Evolutionary conservation across 805 yeast species (phyloP).

Genomic region (Wickerhamomyces hampshirensis): DNA sequence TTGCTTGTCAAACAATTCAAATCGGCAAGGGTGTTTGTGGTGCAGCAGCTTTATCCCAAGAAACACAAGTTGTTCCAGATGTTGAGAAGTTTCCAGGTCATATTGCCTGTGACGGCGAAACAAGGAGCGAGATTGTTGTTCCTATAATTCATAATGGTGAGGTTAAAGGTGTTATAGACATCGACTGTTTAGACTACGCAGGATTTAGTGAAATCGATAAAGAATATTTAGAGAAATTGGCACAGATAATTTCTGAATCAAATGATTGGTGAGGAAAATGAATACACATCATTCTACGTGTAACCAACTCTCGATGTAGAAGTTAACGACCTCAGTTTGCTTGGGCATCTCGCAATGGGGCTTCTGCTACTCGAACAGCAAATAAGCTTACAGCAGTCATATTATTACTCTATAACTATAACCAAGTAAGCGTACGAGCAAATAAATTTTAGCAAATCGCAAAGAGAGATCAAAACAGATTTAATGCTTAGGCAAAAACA

Average conservation of each 20-base stretch:
- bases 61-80: slow-evolving; percentile 72
- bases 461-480: too few species aligned
- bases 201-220: slow-evolving; percentile 70
- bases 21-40: slow-evolving; percentile 94
- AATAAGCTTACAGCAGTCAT: too few species aligned
- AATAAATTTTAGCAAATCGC: too few species aligned
- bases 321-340: not conserved
- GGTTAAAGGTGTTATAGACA: slow-evolving; percentile 75
- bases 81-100: slow-evolving; percentile 85
- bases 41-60: slow-evolving; percentile 53
- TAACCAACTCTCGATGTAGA: too few species aligned
- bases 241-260: slow-evolving; percentile 42
- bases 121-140: slow-evolving; percentile 89
- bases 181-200: slow-evolving; percentile 62
- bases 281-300: too few species aligned
- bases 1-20: slow-evolving; percentile 82
- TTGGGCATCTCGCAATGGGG: not conserved
- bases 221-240: slow-evolving; percentile 55
- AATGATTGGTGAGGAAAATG: slow-evolving; percentile 49
- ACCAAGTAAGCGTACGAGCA: too few species aligned
- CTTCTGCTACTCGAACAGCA: too few species aligned
- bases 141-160: slow-evolving; percentile 53
- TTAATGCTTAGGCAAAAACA: too few species aligned
- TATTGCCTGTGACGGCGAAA: slow-evolving; percentile 96
- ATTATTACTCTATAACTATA: too few species aligned